Conservation (phyloP, 1,139 yeast genomes). For the Yamadazyma jaroonii region DNA sequence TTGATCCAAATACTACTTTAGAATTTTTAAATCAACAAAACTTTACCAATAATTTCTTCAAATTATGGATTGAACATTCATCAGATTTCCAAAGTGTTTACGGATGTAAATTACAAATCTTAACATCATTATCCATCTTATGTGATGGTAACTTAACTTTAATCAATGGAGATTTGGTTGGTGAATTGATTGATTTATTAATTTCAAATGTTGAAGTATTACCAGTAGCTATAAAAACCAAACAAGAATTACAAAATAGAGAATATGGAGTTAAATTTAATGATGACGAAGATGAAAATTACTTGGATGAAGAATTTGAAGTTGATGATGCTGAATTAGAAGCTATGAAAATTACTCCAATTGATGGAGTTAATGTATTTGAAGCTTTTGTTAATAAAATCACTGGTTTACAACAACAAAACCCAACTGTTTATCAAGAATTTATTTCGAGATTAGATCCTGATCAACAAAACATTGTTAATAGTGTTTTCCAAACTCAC, state of each 20-base stretch:
- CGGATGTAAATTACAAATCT: constrained; percentile 53
- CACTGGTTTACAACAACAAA: constrained; percentile 30
- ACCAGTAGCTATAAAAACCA: constrained; percentile 48
- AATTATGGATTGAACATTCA: constrained; percentile 49
- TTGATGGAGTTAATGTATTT: constrained; percentile 48
- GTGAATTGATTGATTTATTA: constrained; percentile 41
- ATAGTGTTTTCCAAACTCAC: constrained; percentile 24
- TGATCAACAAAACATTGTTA: constrained; percentile 33
- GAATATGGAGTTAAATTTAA: constrained; percentile 30
- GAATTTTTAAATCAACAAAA: constrained; percentile 37
- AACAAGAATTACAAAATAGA: constrained; percentile 38
- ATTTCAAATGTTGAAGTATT: constrained; percentile 41
- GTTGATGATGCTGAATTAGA: constrained; percentile 55
- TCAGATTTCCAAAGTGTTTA: constrained; percentile 52
- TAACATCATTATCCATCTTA: constrained; percentile 37
- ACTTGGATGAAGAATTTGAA: constrained; percentile 40
- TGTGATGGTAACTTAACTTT: constrained; percentile 26
- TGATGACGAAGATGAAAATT: constrained; percentile 27
- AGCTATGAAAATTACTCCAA: constrained; percentile 51
- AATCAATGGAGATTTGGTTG: constrained; percentile 33
- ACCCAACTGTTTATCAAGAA: constrained; percentile 31
- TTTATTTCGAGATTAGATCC: constrained; percentile 38
- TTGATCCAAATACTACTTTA: constrained; percentile 39
- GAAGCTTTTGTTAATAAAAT: constrained; percentile 37
- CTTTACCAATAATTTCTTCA: constrained; percentile 37